Base-by-base conservation (phyloP, 805 yeast genomes). In the Nakazawaea pomicola region DNA sequence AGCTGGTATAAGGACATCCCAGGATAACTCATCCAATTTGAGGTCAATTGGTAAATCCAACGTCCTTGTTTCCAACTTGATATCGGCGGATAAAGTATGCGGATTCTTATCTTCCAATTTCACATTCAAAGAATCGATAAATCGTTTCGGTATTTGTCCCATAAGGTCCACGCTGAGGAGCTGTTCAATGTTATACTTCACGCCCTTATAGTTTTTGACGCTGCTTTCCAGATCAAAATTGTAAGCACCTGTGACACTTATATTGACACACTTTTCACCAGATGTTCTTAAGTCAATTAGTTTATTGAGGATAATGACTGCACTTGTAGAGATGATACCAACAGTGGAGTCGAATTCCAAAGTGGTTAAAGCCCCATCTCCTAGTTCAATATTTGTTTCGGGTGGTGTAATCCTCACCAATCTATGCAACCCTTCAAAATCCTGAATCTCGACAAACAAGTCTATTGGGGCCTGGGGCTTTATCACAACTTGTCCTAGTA, bases 281-380 rank as follows among this genome's bases (percentile, higher is more conserved):
- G 11, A 15, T 6, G 36, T 24, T 5, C 31, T n/a, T 9, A 37
- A n/a, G 2, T 17, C 21, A 11, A 37, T 6, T 9, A 42, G 14
- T 12, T n/a, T 25, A n/a, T 36, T 36, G 19, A 29, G 17, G 3
- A 42, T 5, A 10, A 23, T 14, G 10, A 42, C 41, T n/a, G 41
- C 35, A 29, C 41, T 37, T 17, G 41, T 30, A 16, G 45, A 45
- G 3, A 44, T 20, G 9, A 43, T 27, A 2, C 43, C 38, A 12
- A 51, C 44, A 1, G 51, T 28, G 4, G 49, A 32, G 33, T 52
- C 48, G 7, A 54, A 9, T 6, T 38, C 38, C 12, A 49, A 8
- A 2, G 24, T 20, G 6, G 45, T 34, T 3, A 34, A 9, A n/a
- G 7, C n/a, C 2, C 27, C 19, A 12, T 25, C 16, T 1, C 24